Conservation (phyloP, 495 filamentous ascomycete genomes). For the Annulohypoxylon bovei region DNA sequence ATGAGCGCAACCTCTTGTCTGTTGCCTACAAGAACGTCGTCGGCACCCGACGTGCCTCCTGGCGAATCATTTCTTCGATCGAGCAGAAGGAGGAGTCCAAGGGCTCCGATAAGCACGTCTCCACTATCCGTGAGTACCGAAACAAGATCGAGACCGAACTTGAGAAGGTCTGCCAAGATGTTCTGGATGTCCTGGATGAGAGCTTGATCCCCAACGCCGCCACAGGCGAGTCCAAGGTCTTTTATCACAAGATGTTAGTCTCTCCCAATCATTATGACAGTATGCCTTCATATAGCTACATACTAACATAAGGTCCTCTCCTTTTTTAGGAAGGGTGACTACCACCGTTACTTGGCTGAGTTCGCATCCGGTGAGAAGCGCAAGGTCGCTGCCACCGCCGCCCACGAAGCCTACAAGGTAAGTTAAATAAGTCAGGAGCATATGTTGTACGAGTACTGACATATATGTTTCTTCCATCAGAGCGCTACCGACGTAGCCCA, state of each 20-base stretch:
- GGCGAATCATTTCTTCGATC: constrained; percentile 99
- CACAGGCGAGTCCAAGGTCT: constrained; percentile 99
- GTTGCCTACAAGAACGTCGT: constrained; percentile 99
- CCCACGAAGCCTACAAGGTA: constrained; percentile 99
- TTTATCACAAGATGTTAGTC: constrained; percentile 99
- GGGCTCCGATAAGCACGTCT: constrained; percentile 96
- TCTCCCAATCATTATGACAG: not conserved
- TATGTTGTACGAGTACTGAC: constrained; percentile 27
- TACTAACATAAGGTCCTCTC: constrained; percentile 14
- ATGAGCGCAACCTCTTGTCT: constrained; percentile 98
- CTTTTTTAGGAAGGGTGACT: constrained; percentile 93
- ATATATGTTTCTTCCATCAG: constrained; percentile 52
- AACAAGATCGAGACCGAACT: constrained; percentile 99
- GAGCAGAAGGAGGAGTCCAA: constrained; percentile 99
- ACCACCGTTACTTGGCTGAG: constrained; percentile 99
- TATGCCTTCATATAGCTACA: constrained; percentile 26
- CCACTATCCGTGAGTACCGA: constrained; percentile 96
- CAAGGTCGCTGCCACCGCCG: constrained; percentile 94
- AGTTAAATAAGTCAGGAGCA: constrained; percentile 9
- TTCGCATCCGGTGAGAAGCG: constrained; percentile 99
- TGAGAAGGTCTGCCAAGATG: constrained; percentile 98
- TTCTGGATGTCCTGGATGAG: constrained; percentile 94
- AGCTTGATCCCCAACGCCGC: constrained; percentile 97
- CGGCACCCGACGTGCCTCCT: constrained; percentile 96
- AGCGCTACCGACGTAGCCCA: constrained; percentile 98